Base-by-base conservation (phyloP, 305 asterid species). In the Fraxinus baroniana region DNA sequence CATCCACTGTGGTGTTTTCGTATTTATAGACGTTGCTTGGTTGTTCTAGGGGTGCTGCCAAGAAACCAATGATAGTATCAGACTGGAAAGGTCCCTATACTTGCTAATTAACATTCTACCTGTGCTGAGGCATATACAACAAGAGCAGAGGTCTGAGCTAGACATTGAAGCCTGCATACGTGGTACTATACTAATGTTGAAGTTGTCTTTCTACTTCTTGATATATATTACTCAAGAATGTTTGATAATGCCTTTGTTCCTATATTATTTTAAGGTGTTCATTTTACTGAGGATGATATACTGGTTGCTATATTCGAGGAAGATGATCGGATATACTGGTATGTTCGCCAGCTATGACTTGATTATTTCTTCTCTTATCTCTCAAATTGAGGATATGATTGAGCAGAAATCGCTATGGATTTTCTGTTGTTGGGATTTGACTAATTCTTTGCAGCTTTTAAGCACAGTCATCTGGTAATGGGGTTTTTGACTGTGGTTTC, bases 241-340 rank as follows among this genome's bases (percentile, higher is more conserved):
- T 80, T 83, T 83, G 36, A 55, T 62, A 77, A 78, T 72, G 30
- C 66, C 28, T 74, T 39, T 84, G 66, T 57, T 71, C 75, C 44
- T 83, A 13, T 81, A 79, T 77, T 81, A 81, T 82, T 81, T 66
- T 78, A 86, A 94, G 98, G 97, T 78, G 85, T 84, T 84, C 89
- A 79, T 76, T 68, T 90, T 81, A 86, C 83, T 66, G 95, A 92
- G 85, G 91, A 87, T 55, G 91, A 89, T 84, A 77, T 92, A 66
- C 80, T 79, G 7, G 24, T 86, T 55, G 88, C 93, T 78, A 64
- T 76, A 5, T 81, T 86, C 80, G 95, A 94, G 77, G 86, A 89
- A 55, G 93, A 92, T 85, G 94, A 90, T 78, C 87, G 93, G 78
- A 85, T 92, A 35, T 92, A 86, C 88, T 94, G 98, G 98, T 93